Evolutionary conservation across 2,329 filamentous ascomycete species (phyloP), one percentile per base, ranked within the genome.

Genomic region (Cyanodermella asteris): DNA sequence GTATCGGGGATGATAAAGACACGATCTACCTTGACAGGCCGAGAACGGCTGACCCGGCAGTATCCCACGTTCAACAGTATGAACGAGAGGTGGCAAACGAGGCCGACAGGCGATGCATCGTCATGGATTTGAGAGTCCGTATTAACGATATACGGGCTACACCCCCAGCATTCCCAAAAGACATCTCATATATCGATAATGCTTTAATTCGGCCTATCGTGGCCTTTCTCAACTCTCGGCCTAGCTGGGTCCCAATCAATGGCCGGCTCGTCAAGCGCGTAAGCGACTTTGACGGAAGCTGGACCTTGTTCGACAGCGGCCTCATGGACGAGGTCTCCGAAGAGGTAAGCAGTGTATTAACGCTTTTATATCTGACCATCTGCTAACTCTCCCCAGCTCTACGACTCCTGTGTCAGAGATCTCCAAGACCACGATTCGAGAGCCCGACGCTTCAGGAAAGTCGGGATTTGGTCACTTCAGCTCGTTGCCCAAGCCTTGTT

Each of bases 161-260:
- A 3, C 82, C 97, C 2, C 87, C 87, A 1, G 63, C 94, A 25
- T 94, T 97, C 52, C 91, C 76, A 2, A 72, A 68, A 10, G 75
- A 93, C 42, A 65, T 94, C 24, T 90, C 80, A 1, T 97, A 94
- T 46, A 75, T 93, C 40, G 94, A 93, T 49, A 90, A 91, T 46
- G 81, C 87, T 2, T 68, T 94, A 4, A 78, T 94, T 18, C 70
- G 87, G 4, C 87, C 87, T 10, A 97, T 97, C 32, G 82, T 97
- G 20, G 87, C 87, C 5, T 97, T 94, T 46, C 94, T 97, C 50
- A 97, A 97, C 49, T 77, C 80, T 20, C 78, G 81, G 45, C 73
- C 72, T 42, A 91, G 84, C 0, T 94, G 91, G 42, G 94, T 97
- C 21, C 87, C 87, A 14, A 80, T 97, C 39, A 76, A 73, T 38